Evolutionary conservation across 257 asterid genomes (phyloP).

Genomic region (Scutellaria galericulata): DNA sequence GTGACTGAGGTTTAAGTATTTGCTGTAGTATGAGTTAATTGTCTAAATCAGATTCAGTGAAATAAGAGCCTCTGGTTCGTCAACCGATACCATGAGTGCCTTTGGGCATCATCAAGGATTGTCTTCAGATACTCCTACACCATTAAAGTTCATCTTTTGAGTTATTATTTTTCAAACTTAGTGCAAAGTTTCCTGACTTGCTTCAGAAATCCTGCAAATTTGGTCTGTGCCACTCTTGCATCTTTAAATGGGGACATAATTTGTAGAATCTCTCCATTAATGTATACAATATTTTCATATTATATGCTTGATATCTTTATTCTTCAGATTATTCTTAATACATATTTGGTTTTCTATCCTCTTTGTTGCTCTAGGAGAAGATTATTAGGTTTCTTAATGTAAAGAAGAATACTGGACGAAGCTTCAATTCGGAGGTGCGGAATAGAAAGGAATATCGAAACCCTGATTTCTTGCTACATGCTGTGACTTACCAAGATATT

Average conservation of each 20-base stretch:
- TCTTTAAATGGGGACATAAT: not conserved
- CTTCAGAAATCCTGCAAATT: not conserved
- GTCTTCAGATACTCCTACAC: not conserved
- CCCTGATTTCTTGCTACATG: constrained; percentile 95
- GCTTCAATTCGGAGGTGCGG: constrained; percentile 95
- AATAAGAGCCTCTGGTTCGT: not conserved
- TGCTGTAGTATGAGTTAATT: constrained; percentile 10
- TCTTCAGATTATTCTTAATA: constrained; percentile 20
- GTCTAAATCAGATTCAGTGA: constrained; percentile 4
- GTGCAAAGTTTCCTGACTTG: not conserved
- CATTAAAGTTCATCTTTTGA: constrained; percentile 3
- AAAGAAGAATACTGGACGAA: constrained; percentile 75
- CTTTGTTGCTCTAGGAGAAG: constrained; percentile 58
- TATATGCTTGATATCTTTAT: constrained; percentile 1
- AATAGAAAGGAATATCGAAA: constrained; percentile 91
- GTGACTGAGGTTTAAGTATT: constrained; percentile 4
- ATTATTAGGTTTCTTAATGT: constrained; percentile 68
- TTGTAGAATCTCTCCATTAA: constrained; percentile 9
- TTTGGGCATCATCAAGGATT: too few relatives aligned
- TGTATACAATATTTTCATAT: not conserved
- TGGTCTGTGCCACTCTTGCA: not conserved
- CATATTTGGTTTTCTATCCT: constrained; percentile 16
- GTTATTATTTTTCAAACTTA: not conserved
- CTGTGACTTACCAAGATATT: constrained; percentile 92
- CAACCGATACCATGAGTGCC: not conserved